These are phyloP conservation scores for Wickerhamiella hasegawae DNA, from an alignment of 805 yeast genomes.

Conservation along the genomic window DNA sequence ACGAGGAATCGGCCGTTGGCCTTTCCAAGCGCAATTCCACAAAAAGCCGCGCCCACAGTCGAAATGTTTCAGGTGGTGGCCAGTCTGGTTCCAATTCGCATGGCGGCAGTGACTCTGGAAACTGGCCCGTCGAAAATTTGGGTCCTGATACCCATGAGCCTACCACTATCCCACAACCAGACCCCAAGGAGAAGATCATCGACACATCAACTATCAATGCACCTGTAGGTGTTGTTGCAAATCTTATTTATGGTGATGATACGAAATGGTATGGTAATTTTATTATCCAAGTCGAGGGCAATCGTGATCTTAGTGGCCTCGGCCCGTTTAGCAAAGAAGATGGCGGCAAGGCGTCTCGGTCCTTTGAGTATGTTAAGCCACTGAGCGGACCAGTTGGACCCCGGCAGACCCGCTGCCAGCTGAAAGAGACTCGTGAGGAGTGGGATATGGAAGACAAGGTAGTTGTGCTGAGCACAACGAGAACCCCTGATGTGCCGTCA, in stretches of 20 bases:
- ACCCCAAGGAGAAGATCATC: slow-evolving; percentile 34
- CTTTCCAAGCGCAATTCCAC: not conserved
- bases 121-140: slow-evolving; percentile 25
- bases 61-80: not conserved
- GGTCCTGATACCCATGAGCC: slow-evolving; percentile 56
- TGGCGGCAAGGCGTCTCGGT: slow-evolving; percentile 22
- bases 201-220: slow-evolving; percentile 39
- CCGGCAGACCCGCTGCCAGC: slow-evolving; percentile 67
- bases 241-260: slow-evolving; percentile 52
- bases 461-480: slow-evolving; percentile 43
- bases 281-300: slow-evolving; percentile 18
- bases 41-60: not conserved
- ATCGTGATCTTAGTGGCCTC: slow-evolving; percentile 18
- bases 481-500: slow-evolving; percentile 90
- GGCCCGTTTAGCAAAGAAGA: slow-evolving; percentile 14
- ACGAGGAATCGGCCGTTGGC: not conserved
- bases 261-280: slow-evolving; percentile 30
- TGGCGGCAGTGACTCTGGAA: slow-evolving; percentile 1
- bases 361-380: slow-evolving; percentile 55
- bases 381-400: slow-evolving; percentile 81
- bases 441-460: slow-evolving; percentile 39
- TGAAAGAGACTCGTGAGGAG: slow-evolving; percentile 44
- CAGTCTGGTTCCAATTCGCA: not conserved
- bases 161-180: slow-evolving; percentile 35
- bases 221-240: slow-evolving; percentile 64